Percentiles rank a stretch among this genome's conserved stretches.
Conservation (phyloP, 2,329 filamentous ascomycete species). For the Fusarium veterinarium region DNA sequence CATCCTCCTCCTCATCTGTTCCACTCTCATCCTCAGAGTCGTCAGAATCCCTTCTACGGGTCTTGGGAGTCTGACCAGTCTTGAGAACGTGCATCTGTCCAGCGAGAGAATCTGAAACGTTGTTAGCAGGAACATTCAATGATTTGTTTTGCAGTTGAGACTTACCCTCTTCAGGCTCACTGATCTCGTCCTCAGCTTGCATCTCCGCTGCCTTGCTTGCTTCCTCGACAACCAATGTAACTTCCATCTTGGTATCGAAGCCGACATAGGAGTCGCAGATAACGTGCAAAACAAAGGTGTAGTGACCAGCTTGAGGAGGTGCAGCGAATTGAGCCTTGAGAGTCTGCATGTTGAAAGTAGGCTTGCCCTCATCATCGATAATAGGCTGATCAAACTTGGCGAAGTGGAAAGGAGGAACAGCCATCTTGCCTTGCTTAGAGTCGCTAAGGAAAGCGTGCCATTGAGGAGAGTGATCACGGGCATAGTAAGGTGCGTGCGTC, state of each 20-base stretch:
- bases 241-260: slow-evolving; percentile 91
- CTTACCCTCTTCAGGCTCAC: slow-evolving; percentile 97
- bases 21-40: slow-evolving; percentile 85
- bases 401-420: slow-evolving; percentile 97
- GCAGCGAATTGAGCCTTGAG: slow-evolving; percentile 97
- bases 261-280: slow-evolving; percentile 96
- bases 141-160: not conserved
- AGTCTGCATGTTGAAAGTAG: slow-evolving; percentile 95
- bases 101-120: slow-evolving; percentile 79
- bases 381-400: slow-evolving; percentile 90
- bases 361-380: slow-evolving; percentile 81
- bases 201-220: slow-evolving; percentile 85
- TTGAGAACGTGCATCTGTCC: slow-evolving; percentile 92
- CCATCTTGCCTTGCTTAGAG: slow-evolving; percentile 93
- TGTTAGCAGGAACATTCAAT: slow-evolving; percentile 38
- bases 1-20: slow-evolving; percentile 75
- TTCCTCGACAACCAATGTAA: slow-evolving; percentile 89
- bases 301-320: slow-evolving; percentile 90
- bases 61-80: slow-evolving; percentile 71
- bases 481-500: slow-evolving; percentile 90
- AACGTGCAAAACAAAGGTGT: slow-evolving; percentile 93
- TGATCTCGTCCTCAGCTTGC: slow-evolving; percentile 91
- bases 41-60: slow-evolving; percentile 64
- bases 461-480: slow-evolving; percentile 86
- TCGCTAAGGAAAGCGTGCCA: slow-evolving; percentile 98